These are phyloP conservation scores for Alopecurus myosuroides DNA, from an alignment of 176 grass and related monocot species.

Conservation along the genomic window DNA sequence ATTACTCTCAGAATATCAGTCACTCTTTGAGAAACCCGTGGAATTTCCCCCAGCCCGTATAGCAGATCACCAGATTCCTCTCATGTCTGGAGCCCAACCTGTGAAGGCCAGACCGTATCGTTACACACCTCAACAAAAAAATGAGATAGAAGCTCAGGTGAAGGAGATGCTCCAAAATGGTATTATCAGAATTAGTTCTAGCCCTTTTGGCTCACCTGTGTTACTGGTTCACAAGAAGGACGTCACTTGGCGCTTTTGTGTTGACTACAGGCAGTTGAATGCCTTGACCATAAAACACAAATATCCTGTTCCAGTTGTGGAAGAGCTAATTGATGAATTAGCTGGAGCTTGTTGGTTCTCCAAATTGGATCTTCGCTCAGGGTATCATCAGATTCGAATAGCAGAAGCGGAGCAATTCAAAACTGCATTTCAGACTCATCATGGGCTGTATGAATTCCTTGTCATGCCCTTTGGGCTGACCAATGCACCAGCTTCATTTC, in stretches of 20 bases:
- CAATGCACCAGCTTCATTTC: neutral
- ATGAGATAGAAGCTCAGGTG: neutral
- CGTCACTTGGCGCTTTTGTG: neutral
- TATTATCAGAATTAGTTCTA: neutral
- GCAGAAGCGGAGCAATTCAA: neutral
- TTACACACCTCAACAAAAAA: neutral
- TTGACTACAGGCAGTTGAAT: neutral
- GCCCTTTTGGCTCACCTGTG: neutral
- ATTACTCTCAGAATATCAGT: too few relatives aligned
- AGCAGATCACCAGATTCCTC: neutral
- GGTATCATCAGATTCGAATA: neutral
- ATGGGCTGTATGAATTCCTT: neutral
- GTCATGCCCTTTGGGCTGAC: neutral
- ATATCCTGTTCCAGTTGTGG: neutral
- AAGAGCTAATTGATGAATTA: neutral
- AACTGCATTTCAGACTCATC: neutral
- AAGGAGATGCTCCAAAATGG: neutral
- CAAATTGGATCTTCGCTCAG: neutral
- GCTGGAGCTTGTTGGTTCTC: neutral
- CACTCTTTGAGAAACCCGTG: neutral
- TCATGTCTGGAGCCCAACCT: neutral
- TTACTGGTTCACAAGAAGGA: neutral
- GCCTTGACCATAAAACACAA: neutral
- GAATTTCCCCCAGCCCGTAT: fast-evolving
- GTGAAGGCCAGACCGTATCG: neutral